A percentile compares a stretch with the other conserved stretches of the same genome.
Conservation (phyloP, 116 monocot species). For the Phalaenopsis hybrid region DNA sequence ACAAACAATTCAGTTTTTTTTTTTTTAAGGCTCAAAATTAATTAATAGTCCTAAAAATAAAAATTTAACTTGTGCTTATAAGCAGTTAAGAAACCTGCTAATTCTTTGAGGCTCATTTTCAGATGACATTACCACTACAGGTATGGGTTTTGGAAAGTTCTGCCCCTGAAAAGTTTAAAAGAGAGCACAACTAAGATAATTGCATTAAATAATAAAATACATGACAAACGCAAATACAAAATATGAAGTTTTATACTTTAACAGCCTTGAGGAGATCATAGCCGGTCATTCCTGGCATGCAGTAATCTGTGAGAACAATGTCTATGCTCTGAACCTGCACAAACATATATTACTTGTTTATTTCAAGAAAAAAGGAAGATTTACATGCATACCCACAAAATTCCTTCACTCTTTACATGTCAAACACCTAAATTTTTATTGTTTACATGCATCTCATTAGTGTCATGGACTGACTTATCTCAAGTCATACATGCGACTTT, state of each 20-base stretch:
- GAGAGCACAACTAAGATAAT: neutral
- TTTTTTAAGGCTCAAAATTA: neutral
- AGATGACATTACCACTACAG: conserved; percentile 57
- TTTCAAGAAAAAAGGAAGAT: neutral
- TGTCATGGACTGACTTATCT: too few relatives aligned
- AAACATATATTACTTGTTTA: neutral
- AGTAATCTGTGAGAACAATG: conserved; percentile 73
- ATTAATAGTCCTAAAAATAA: neutral
- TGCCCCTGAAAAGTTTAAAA: conserved; percentile 25
- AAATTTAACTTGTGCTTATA: neutral
- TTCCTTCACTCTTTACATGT: too few relatives aligned
- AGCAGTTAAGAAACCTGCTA: conserved; percentile 23
- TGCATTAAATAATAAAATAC: neutral
- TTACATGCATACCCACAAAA: too few relatives aligned
- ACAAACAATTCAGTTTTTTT: too few relatives aligned
- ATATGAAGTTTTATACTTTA: conserved; percentile 21
- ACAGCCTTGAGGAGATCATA: conserved; percentile 46
- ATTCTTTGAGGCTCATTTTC: conserved; percentile 57
- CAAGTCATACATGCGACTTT: too few relatives aligned
- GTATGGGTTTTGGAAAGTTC: conserved; percentile 45
- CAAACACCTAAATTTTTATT: too few relatives aligned
- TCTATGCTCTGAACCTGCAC: conserved; percentile 61
- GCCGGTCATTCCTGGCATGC: conserved; percentile 70
- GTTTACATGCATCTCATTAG: too few relatives aligned
- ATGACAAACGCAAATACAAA: neutral